Percentiles rank a stretch among this genome's conserved stretches.
Conservation (phyloP, 2,329 filamentous ascomycete species). For the Cladosporium sp. region DNA sequence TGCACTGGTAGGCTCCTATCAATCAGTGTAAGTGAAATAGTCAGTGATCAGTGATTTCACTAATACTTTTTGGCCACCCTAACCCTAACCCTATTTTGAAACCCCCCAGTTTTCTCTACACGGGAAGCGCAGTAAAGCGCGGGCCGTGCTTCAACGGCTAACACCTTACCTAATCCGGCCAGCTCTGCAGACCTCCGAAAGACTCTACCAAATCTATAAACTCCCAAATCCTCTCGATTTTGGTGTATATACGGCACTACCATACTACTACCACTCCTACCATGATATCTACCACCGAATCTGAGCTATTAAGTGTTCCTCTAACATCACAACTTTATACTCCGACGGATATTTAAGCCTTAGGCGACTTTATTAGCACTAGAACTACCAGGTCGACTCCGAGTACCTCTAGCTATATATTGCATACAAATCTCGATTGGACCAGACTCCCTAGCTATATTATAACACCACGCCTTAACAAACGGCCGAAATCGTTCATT, state of each 20-base stretch:
- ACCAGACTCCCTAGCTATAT: background rate
- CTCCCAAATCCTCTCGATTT: background rate
- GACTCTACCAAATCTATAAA: too few relatives aligned
- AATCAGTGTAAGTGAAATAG: too few relatives aligned
- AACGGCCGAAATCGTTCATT: background rate
- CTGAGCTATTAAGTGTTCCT: background rate
- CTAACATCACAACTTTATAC: background rate
- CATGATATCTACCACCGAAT: background rate
- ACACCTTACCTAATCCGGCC: background rate
- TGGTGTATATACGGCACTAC: background rate
- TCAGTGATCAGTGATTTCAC: too few relatives aligned
- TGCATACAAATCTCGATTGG: background rate
- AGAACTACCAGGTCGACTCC: background rate
- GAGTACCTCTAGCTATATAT: background rate
- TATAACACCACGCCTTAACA: background rate
- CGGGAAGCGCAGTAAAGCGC: too few relatives aligned
- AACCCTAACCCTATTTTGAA: too few relatives aligned
- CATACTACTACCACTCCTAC: background rate
- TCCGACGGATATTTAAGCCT: background rate
- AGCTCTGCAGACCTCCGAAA: too few relatives aligned
- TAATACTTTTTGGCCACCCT: too few relatives aligned
- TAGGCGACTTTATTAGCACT: background rate
- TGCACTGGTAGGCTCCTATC: too few relatives aligned
- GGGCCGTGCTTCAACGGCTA: too few relatives aligned
- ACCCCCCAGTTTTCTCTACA: too few relatives aligned